These are phyloP conservation scores for Knoxdaviesia proteae DNA, from an alignment of 2,329 filamentous ascomycete species.

Conservation along the genomic window DNA sequence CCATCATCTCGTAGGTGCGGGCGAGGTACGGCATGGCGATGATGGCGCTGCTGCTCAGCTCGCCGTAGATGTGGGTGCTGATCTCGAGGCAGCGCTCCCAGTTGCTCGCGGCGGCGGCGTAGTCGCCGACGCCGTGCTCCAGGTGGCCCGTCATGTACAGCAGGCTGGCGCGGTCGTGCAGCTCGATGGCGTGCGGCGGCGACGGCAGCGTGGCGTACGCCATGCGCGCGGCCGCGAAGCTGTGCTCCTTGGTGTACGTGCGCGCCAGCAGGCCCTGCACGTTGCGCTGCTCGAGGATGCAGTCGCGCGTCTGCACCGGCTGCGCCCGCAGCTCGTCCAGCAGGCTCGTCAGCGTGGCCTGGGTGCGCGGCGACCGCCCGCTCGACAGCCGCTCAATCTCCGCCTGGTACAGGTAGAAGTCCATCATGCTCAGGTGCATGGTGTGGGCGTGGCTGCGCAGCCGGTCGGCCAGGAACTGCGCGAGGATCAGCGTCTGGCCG, in stretches of 20 bases:
- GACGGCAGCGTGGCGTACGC: neutral
- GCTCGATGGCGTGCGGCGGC: no score
- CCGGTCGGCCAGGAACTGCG: conserved; percentile 3
- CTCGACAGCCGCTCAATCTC: conserved; percentile 4
- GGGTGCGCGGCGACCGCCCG: conserved; percentile 2
- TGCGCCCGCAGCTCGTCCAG: conserved; percentile 1
- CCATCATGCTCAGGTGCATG: conserved; percentile 1
- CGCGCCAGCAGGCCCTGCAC: conserved; percentile 3
- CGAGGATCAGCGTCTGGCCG: conserved; percentile 4
- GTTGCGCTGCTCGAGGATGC: conserved; percentile 3
- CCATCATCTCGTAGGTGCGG: no score
- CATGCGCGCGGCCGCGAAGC: conserved; percentile 2
- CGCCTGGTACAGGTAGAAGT: conserved; percentile 4
- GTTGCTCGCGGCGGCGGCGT: no score
- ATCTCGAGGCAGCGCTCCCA: no score
- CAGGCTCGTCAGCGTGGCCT: conserved; percentile 1
- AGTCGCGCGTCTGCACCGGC: conserved; percentile 1
- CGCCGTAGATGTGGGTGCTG: no score
- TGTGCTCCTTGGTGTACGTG: conserved; percentile 3
- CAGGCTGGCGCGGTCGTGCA: no score
- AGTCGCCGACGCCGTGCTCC: no score
- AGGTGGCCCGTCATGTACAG: no score
- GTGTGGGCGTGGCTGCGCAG: conserved; percentile 2
- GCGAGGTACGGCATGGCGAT: no score
- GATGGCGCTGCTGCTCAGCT: no score